Percentiles rank a stretch among this genome's conserved stretches.
These are phyloP conservation scores for Aspergillus heteromorphus DNA, from an alignment of 495 filamentous ascomycete genomes.

Conservation along the genomic window DNA sequence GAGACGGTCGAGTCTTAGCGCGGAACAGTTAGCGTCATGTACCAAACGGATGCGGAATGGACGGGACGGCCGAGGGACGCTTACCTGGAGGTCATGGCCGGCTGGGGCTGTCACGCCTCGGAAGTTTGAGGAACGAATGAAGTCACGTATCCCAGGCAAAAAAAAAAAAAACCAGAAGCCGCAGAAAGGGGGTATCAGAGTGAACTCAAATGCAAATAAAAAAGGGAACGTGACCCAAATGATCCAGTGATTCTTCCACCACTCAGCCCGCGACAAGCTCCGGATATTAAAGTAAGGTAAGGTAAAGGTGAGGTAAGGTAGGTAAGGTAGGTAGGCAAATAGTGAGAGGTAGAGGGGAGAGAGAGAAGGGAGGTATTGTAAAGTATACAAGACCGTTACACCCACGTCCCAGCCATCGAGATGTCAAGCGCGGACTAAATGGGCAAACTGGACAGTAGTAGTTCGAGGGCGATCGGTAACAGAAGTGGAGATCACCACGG, in stretches of 20 bases:
- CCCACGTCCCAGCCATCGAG: constrained; percentile 21
- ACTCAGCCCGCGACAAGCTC: constrained; percentile 7
- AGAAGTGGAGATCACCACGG: constrained; percentile 1
- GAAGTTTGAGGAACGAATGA: constrained; percentile 17
- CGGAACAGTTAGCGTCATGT: constrained; percentile 32
- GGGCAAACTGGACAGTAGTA: constrained; percentile 1
- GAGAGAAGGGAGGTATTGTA: constrained; percentile 11
- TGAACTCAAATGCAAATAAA: constrained; percentile 10
- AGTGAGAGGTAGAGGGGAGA: constrained; percentile 8
- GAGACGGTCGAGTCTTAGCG: constrained; percentile 78
- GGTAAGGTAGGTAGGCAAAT: constrained; percentile 4
- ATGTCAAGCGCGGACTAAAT: neutral
- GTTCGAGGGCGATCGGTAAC: constrained; percentile 5
- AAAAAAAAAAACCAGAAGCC: constrained; percentile 2
- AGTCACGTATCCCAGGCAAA: constrained; percentile 7
- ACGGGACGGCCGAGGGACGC: constrained; percentile 11
- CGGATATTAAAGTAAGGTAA: constrained; percentile 7
- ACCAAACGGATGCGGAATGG: constrained; percentile 27
- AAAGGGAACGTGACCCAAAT: constrained; percentile 13
- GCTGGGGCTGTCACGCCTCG: constrained; percentile 18
- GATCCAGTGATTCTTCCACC: neutral
- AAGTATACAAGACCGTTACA: constrained; percentile 18
- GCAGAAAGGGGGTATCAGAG: constrained; percentile 7
- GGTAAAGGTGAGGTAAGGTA: constrained; percentile 2
- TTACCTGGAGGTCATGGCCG: constrained; percentile 53